Evolutionary conservation across 768 basidiomycete species (phyloP).

Genomic region (Trametes sanguinea): DNA sequence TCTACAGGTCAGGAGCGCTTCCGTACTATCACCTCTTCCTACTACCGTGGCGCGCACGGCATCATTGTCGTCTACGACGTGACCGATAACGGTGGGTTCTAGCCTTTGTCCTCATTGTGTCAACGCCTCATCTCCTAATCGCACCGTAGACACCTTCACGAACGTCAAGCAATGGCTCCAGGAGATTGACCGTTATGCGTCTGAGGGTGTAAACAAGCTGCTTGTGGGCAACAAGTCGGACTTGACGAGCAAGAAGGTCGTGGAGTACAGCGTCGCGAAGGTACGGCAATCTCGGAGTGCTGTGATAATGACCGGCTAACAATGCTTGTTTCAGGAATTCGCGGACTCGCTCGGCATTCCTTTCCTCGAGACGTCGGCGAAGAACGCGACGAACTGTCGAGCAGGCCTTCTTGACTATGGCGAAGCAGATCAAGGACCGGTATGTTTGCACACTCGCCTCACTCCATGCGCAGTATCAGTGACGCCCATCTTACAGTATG

Average conservation of each 20-base stretch:
- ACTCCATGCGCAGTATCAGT: neutral
- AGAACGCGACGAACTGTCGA: slow-evolving; percentile 99
- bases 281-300: slow-evolving; percentile 38
- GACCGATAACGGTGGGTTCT: slow-evolving; percentile 78
- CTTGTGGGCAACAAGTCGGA: slow-evolving; percentile 99
- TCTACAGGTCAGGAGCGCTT: slow-evolving; percentile 90
- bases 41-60: slow-evolving; percentile 98
- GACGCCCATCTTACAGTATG: slow-evolving; percentile 54
- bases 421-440: slow-evolving; percentile 95
- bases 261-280: slow-evolving; percentile 87
- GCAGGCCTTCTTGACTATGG: slow-evolving; percentile 99
- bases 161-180: slow-evolving; percentile 96
- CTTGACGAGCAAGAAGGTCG: slow-evolving; percentile 94
- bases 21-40: slow-evolving; percentile 99
- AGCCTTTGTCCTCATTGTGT: neutral
- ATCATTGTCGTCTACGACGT: slow-evolving; percentile 99
- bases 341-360: slow-evolving; percentile 92
- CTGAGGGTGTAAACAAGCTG: slow-evolving; percentile 98
- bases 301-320: neutral
- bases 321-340: slow-evolving; percentile 63
- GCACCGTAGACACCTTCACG: slow-evolving; percentile 78
- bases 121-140: slow-evolving; percentile 7
- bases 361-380: slow-evolving; percentile 99
- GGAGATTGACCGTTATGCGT: slow-evolving; percentile 94
- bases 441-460: slow-evolving; percentile 35